Evolutionary conservation across 108 stramenopile species (phyloP).

Genomic region (Nitzschia putrida): DNA sequence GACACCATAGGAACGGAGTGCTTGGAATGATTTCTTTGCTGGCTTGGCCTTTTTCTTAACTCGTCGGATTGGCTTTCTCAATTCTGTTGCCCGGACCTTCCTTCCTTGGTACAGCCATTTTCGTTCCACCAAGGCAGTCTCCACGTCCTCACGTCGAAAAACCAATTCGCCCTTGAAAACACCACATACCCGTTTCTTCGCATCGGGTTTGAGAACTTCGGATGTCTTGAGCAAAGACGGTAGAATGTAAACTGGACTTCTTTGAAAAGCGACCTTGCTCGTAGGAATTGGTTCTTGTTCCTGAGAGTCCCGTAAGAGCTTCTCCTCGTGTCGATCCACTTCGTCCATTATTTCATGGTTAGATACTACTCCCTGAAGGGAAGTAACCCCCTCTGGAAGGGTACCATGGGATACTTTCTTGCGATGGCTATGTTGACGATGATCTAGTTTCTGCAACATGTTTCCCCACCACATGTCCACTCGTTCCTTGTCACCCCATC

Average conservation of each 20-base stretch:
- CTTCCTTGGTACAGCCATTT: conserved; percentile 84
- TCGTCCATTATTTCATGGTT: background rate
- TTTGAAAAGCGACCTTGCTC: conserved; percentile 75
- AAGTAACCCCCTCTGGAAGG: too few relatives aligned
- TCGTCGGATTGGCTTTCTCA: conserved; percentile 58
- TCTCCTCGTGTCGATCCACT: conserved; percentile 52
- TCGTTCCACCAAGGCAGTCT: conserved; percentile 59
- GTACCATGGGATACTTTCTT: conserved; percentile 28
- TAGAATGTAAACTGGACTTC: conserved; percentile 71
- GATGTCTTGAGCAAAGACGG: conserved; percentile 60
- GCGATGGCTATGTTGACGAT: conserved; percentile 1
- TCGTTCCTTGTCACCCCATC: background rate
- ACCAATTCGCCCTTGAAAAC: conserved; percentile 88
- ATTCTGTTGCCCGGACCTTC: conserved; percentile 64
- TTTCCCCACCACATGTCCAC: conserved; percentile 29
- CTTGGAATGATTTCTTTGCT: conserved; percentile 49
- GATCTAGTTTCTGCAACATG: background rate
- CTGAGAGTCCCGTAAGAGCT: conserved; percentile 40
- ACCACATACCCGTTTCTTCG: conserved; percentile 67
- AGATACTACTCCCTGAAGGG: conserved; percentile 2
- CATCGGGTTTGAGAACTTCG: conserved; percentile 80
- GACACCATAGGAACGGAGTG: conserved; percentile 68
- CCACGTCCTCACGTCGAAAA: conserved; percentile 70
- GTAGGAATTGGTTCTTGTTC: conserved; percentile 76
- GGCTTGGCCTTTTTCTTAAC: conserved; percentile 72